A percentile compares a stretch with the other conserved stretches of the same genome.
phyloP scores from a whole-genome alignment of 2,329 filamentous ascomycete species.

The Penicillium concentricum region DNA sequence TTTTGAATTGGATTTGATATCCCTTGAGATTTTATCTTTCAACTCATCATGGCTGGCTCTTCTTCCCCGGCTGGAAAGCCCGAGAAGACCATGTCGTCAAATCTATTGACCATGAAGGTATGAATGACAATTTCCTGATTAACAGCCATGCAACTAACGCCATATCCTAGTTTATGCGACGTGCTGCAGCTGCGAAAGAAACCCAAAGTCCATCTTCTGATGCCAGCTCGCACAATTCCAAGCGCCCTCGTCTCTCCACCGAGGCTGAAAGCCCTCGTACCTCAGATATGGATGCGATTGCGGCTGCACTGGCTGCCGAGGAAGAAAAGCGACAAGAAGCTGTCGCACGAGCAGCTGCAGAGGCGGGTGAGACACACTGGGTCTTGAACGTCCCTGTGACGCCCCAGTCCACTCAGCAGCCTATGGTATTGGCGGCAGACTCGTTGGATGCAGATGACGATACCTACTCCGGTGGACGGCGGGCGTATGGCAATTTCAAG shows the following conservation, averaged over 20 bases:
- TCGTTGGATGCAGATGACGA: slow-evolving; percentile 37
- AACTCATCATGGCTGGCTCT: slow-evolving; percentile 30
- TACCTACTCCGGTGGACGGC: slow-evolving; percentile 32
- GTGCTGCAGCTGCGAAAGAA: slow-evolving; percentile 65
- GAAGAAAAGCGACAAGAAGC: slow-evolving; percentile 43
- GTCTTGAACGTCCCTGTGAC: slow-evolving; percentile 36
- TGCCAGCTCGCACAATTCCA: slow-evolving; percentile 29
- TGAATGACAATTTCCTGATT: background rate
- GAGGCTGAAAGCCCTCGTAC: slow-evolving; percentile 20
- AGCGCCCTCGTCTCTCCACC: slow-evolving; percentile 37
- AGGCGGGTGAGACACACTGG: slow-evolving; percentile 47
- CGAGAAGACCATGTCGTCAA: slow-evolving; percentile 76
- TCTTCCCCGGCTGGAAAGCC: slow-evolving; percentile 54
- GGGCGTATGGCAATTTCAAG: slow-evolving; percentile 41
- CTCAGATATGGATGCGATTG: slow-evolving; percentile 41
- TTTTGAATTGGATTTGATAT: background rate
- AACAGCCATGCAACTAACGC: background rate
- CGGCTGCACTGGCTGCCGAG: slow-evolving; percentile 41
- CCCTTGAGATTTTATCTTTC: background rate
- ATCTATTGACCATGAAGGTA: slow-evolving; percentile 86
- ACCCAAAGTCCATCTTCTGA: slow-evolving; percentile 36
- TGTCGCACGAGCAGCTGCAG: slow-evolving; percentile 41
- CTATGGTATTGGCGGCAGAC: slow-evolving; percentile 32
- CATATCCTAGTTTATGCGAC: slow-evolving; percentile 75
- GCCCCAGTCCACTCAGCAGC: slow-evolving; percentile 21